Evolutionary conservation across 129 eudicot species (phyloP).

Genomic region (Pseudognaphalium luteoalbum): DNA sequence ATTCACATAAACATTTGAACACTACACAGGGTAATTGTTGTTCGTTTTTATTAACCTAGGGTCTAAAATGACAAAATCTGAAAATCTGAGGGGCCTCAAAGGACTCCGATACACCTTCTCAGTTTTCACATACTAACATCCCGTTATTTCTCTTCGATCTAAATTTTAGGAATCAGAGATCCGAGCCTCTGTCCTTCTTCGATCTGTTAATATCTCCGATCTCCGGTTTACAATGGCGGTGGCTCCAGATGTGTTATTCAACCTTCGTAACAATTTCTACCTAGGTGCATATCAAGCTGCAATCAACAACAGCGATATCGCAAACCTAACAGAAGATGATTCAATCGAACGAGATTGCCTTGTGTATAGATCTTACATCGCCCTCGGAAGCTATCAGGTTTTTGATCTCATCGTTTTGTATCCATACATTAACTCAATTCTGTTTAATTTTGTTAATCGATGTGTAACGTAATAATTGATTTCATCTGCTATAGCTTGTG

Average conservation of each 20-base stretch:
- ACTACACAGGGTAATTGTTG: too few relatives aligned
- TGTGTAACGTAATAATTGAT: neutral
- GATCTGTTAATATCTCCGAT: neutral
- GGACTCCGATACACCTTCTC: too few relatives aligned
- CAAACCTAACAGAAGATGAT: slow-evolving; percentile 78
- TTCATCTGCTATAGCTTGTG: slow-evolving; percentile 60
- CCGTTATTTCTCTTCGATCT: too few relatives aligned
- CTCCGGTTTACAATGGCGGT: slow-evolving; percentile 38
- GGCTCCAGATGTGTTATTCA: slow-evolving; percentile 80
- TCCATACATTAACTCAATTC: slow-evolving; percentile 1
- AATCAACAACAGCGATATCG: slow-evolving; percentile 77
- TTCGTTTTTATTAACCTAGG: neutral
- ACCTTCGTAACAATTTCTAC: slow-evolving; percentile 73
- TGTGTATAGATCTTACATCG: slow-evolving; percentile 87
- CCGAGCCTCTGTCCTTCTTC: neutral
- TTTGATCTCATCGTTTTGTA: neutral
- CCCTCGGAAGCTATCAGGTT: slow-evolving; percentile 84
- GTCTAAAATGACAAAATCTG: neutral
- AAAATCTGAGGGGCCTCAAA: too few relatives aligned
- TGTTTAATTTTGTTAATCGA: slow-evolving; percentile 4
- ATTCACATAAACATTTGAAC: too few relatives aligned
- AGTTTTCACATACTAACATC: too few relatives aligned
- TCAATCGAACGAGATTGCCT: slow-evolving; percentile 73
- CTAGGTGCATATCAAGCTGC: slow-evolving; percentile 91
- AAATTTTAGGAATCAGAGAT: too few relatives aligned